Base-by-base conservation (phyloP, 495 filamentous ascomycete species). In the Hyaloscypha hepaticicola region DNA sequence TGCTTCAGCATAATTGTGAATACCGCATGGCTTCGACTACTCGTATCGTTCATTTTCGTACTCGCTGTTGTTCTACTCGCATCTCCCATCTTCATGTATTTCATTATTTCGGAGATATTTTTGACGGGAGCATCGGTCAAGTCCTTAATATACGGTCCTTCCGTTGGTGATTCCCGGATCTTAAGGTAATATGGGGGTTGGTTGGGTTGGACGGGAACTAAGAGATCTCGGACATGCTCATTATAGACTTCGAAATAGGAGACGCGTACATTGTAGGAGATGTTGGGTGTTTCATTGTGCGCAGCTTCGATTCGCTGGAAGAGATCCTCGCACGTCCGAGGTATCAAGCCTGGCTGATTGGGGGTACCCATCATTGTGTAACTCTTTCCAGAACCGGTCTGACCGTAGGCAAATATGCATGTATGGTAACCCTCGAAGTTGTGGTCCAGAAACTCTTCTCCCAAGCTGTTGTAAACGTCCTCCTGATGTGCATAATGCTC, bases 241-340 rank as follows among this genome's bases (percentile, higher is more conserved):
- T 99, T 99, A 82, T 99, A 98, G 66, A 99, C 93, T 76, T 99
- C 95, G 68, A 98, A 98, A 77, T 99, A 99, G 4, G 92, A 96
- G 33, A 97, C 95, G 63, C 93, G 91, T 57, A 99, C 95, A 69
- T 91, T 92, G 80, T 96, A 99, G 64, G 88, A 95, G 74, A 96
- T 91, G 72, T 93, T 93, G 19, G 92, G 90, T 58, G 83, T 82
- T 55, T 80, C 73, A 41, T 89, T 83, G 33, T 72, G 69, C 45
- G 93, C 91, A 53, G 83, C 84, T 69, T 96, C 90, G 70, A 99
- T 98, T 61, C 95, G 87, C 77, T 97, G 86, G 72, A 99, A 99
- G 28, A 99, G 82, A 76, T 96, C 95, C 73, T 95, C 88, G 75
- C 95, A 99, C 28, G 96, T 98, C n/a, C 95, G 85, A 2, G 95